Base-by-base conservation (phyloP, 805 yeast genomes). In the Maudiozyma barnettii region DNA sequence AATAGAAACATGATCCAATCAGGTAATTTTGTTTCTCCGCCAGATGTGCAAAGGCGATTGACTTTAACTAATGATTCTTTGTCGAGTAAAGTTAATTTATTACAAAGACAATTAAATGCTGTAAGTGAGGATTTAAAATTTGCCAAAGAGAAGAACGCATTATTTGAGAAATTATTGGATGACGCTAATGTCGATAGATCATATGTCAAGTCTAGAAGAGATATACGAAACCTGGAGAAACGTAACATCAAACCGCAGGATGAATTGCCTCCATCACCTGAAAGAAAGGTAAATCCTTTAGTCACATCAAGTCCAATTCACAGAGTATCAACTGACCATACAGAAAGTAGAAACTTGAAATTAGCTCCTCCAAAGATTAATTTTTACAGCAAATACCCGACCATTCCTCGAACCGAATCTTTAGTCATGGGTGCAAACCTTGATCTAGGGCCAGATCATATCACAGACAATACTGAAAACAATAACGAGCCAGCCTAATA, bases 251-350 rank as follows among this genome's bases (percentile, higher is more conserved):
- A 59, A 29, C 68, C 66, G 2, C 59, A 54, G 14, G 49, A 52
- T 8, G 63, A 59, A 38, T 48, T 62, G 18, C 66, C 66, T n/a
- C 64, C 66, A 2, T 60, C 66, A 12, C 55, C 55, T 18, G 49
- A 48, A 33, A 44, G 55, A 10, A 46, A 49, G 5, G 47, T 48
- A 1, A 54, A 57, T 45, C 68, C 68, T 4, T 44, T 63, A 22
- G 55, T 61, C 45, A 64, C 68, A 1, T 64, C 68, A 2, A 63
- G 67, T 45, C 68, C 68, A 10, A 55, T 60, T 44, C 53, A 51
- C 26, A 45, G 51, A 39, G 19, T 39, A 2, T 30, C 52, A 13
- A 36, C 21, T 19, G 43, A 44, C 12, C 26, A 43, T 8, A 5
- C 41, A 7, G 43, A 40, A 4, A 39, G 14, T n/a, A 40, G 22